Evolutionary conservation across 2,329 filamentous ascomycete genomes (phyloP).

Genomic region (Ramularia endophylla): DNA sequence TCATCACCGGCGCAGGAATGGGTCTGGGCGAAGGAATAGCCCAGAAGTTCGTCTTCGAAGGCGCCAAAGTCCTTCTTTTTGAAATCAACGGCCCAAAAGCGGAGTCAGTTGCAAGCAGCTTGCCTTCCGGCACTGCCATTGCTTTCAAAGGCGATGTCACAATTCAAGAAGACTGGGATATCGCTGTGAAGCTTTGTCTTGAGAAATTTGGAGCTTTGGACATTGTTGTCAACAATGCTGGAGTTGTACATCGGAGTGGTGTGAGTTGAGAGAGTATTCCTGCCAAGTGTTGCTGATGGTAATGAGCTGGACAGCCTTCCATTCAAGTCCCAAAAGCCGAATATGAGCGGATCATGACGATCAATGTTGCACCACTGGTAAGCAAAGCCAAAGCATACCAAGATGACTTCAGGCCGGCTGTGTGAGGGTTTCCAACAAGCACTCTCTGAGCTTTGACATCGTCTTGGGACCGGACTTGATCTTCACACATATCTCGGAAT

Average conservation of each 20-base stretch:
- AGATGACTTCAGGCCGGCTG: too few species aligned
- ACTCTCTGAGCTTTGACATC: too few species aligned
- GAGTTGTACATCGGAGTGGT: conserved; percentile 17
- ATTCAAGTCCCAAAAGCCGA: conserved; percentile 25
- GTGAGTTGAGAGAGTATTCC: conserved; percentile 7
- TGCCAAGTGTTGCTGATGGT: neutral
- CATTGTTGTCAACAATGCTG: conserved; percentile 26
- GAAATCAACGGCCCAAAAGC: conserved; percentile 20
- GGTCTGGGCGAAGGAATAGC: conserved; percentile 30
- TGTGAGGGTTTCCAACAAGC: too few species aligned
- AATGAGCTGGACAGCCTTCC: conserved; percentile 19
- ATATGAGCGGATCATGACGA: conserved; percentile 29
- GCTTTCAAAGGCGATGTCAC: conserved; percentile 23
- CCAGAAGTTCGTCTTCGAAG: conserved; percentile 25
- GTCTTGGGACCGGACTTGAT: too few species aligned
- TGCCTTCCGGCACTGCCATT: neutral
- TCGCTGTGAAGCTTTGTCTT: conserved; percentile 19
- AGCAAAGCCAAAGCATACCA: too few species aligned
- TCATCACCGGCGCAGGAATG: conserved; percentile 26
- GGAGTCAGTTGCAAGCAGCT: conserved; percentile 4
- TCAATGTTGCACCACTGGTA: conserved; percentile 31
- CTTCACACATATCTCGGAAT: too few species aligned
- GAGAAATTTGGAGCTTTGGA: conserved; percentile 21
- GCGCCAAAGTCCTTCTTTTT: conserved; percentile 25
- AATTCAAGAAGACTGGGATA: conserved; percentile 23